Base-by-base conservation (phyloP, 2,329 filamentous ascomycete genomes). In the Zymoseptoria ardabiliae region DNA sequence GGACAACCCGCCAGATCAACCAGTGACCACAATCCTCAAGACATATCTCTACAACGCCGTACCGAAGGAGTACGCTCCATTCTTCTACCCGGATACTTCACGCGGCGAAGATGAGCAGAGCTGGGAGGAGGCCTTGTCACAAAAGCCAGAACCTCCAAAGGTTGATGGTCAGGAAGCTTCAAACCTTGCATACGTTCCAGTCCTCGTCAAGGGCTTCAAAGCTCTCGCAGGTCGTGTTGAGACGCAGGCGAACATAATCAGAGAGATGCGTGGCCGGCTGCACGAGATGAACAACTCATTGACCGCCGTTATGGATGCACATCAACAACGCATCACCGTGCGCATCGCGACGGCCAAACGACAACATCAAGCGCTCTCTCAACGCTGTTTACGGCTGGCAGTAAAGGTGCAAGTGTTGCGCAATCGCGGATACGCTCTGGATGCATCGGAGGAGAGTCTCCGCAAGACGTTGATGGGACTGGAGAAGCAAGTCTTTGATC, bases 41-140 rank as follows among this genome's bases (percentile, higher is more conserved):
- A 80, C 89, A 70, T 93, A 93, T 78, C 90, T 94, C 73, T 95
- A 94, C 80, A 94, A 94, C 76, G 85, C 89, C 65, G 89, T 92
- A 63, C 86, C 88, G 63, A 84, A 88, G 68, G 82, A 84, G 56
- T 82, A 83, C 70, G 86, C 88, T n/a, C 88, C 88, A 10, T 91
- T 88, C 73, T 92, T 89, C 74, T 83, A 86, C 64, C 88, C 88
- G 2, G 79, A 83, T 17, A 78, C 85, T 1, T 51, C 17, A 11
- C 49, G 55, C 10, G 79, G 83, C 66, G 90, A 94, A 70, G 86
- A 92, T 70, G 84, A 87, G 45, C 82, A 84, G 64, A 89, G 89
- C 70, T 95, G 90, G 89, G 90, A 95, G 69, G 88, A 91, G 67
- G 90, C 90, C 0, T 81, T 93, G 25, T 84, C 88, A 66, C 88